Evolutionary conservation across 192 early-diverging fungal species (phyloP), one percentile per base, ranked within the genome.

Genomic region (Backusella mclennaniae): DNA sequence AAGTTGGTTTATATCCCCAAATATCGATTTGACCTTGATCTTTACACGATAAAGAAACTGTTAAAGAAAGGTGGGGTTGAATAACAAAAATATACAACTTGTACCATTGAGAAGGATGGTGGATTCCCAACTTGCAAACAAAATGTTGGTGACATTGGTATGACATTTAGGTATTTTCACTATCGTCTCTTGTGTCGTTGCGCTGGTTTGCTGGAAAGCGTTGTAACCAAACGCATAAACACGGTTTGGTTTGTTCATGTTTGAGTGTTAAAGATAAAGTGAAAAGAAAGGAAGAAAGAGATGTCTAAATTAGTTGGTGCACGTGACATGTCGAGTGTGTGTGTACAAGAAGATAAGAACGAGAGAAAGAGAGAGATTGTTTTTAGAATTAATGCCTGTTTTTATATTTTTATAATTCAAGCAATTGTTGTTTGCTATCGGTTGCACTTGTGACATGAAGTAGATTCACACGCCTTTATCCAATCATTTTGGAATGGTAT

Each of bases 101-200:
- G 38, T 39, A 71, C 70, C 23, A 44, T 71, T 29, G 15, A 49
- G 44, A 49, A 71, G 1, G 29, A 71, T 44, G 12, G 74, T 75
- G 1, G 74, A 42, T 67, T 75, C 74, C 74, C 74, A 75, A 31
- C 36, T 67, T 6, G 74, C 31, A 14, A 68, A 75, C 29, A 75
- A 23, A 23, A 74, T 21, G 1, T 26, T 74, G n/a, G 41, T 17
- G 17, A 38, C 17, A 17, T 44, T 17, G 0, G 36, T 35, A 29
- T 72, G 44, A 52, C 44, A 35, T 52, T 29, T 17, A 8, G 36
- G 29, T 35, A 7, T 17, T 19, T 14, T 59, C 12, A 52, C 2
- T 21, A n/a, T 11, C 1, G 39, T 15, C 2, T 71, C 69, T 71
- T 23, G 41, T 14, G 26, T 35, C 1, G 21, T 17, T 52, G 11